Conservation (phyloP, 23 red algal species). For the Chondrus crispus region DNA sequence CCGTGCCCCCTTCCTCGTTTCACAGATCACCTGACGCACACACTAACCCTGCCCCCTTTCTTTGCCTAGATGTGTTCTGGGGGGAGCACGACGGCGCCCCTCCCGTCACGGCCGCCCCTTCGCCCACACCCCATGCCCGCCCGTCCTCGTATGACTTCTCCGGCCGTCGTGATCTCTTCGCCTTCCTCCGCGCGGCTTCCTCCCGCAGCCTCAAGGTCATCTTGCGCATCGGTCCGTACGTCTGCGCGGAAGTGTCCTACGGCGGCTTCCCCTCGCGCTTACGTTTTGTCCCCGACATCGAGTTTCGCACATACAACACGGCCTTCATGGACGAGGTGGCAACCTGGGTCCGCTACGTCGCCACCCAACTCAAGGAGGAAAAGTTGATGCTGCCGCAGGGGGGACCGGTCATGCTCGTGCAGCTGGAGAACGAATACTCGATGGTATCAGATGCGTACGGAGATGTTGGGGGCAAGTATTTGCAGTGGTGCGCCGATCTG, state of each 20-base stretch:
- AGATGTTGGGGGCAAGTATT: conserved; percentile 49
- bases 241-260: conserved; percentile 87
- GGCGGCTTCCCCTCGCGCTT: conserved; percentile 82
- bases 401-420: conserved; percentile 83
- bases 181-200: conserved; percentile 63
- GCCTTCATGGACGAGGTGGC: conserved; percentile 70
- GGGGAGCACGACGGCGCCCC: conserved; percentile 36
- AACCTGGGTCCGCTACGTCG: conserved; percentile 51
- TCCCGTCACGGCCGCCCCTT: too few relatives aligned
- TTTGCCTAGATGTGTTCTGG: conserved; percentile 79
- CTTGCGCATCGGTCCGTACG: conserved; percentile 89
- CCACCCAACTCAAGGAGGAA: conserved; percentile 22
- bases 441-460: conserved; percentile 82
- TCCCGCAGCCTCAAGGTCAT: conserved; percentile 60
- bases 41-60: too few relatives aligned
- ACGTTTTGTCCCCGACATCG: conserved; percentile 64
- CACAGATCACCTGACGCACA: too few relatives aligned
- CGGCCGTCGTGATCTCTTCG: conserved; percentile 63
- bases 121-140: too few relatives aligned
- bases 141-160: too few relatives aligned
- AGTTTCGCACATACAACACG: conserved; percentile 77
- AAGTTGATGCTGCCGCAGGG: conserved; percentile 57
- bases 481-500: conserved; percentile 83
- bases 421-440: conserved; percentile 95
- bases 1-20: too few relatives aligned